phyloP scores from a whole-genome alignment of 1,284 basidiomycete genomes.

The Trametes pubescens region DNA sequence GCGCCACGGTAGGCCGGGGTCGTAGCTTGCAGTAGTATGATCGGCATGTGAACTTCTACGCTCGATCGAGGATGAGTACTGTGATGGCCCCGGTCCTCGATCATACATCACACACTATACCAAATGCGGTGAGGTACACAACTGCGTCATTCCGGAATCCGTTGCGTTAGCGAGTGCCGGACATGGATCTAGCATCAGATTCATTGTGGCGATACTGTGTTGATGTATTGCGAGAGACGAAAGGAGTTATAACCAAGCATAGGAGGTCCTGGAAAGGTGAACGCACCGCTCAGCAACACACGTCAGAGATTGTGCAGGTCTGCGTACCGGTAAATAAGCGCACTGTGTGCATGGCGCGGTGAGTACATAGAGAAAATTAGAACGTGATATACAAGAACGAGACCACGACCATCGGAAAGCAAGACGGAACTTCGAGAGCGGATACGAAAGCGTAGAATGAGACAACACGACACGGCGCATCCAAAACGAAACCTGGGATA shows the following conservation, averaged over 20 bases:
- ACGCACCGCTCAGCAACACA: no score
- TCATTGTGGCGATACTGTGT: conserved; percentile 1
- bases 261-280: no score
- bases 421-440: background rate
- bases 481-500: background rate
- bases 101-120: conserved; percentile 9
- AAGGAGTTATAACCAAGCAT: background rate
- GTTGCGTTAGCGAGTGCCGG: background rate
- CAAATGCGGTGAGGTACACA: conserved; percentile 15
- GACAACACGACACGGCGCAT: background rate
- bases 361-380: background rate
- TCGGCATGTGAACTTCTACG: background rate
- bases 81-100: conserved; percentile 6
- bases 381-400: background rate
- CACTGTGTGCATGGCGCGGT: background rate
- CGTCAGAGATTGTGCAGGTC: background rate
- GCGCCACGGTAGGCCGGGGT: no score
- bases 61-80: conserved; percentile 2
- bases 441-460: background rate
- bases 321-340: background rate
- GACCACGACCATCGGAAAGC: background rate
- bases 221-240: background rate
- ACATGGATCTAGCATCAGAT: background rate
- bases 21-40: no score
- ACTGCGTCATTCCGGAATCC: conserved; percentile 13